phyloP scores from a whole-genome alignment of 768 basidiomycete species.

The Rhodotorula babjevae region DNA sequence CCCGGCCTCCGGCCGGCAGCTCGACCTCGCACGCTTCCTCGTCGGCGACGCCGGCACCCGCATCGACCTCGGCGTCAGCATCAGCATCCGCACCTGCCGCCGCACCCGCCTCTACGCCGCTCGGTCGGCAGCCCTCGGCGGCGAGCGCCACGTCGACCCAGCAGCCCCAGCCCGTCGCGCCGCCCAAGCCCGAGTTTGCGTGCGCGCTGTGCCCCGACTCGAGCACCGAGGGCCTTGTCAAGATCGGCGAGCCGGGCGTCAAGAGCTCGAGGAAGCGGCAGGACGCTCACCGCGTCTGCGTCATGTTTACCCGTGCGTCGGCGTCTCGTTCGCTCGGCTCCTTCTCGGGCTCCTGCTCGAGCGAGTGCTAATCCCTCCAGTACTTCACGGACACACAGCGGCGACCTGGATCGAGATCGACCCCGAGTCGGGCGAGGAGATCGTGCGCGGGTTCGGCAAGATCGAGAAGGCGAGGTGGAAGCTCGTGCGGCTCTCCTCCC shows the following conservation, averaged over 20 bases:
- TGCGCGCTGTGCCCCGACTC: conserved; percentile 42
- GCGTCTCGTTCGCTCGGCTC: conserved; percentile 55
- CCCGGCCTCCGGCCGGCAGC: background rate
- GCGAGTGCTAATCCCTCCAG: background rate
- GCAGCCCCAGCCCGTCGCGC: too few relatives aligned
- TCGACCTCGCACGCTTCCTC: background rate
- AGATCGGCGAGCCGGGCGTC: conserved; percentile 33
- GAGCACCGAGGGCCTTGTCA: conserved; percentile 38
- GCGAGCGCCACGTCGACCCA: background rate
- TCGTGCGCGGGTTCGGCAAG: conserved; percentile 75
- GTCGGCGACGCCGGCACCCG: background rate
- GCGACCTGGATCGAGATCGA: conserved; percentile 81
- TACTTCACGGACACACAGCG: conserved; percentile 66
- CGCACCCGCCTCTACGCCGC: background rate
- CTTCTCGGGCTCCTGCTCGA: background rate
- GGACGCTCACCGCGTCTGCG: conserved; percentile 36
- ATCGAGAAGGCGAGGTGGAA: conserved; percentile 92
- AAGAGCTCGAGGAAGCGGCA: conserved; percentile 13
- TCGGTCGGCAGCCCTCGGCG: background rate
- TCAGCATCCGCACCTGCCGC: background rate
- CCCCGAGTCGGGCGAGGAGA: conserved; percentile 51
- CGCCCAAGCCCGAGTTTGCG: conserved; percentile 12
- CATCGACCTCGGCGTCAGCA: background rate
- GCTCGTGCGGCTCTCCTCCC: conserved; percentile 57
- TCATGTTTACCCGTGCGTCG: conserved; percentile 40